These are phyloP conservation scores for Diplodia scrobiculata DNA, from an alignment of 2,329 filamentous ascomycete species.

Conservation along the genomic window DNA sequence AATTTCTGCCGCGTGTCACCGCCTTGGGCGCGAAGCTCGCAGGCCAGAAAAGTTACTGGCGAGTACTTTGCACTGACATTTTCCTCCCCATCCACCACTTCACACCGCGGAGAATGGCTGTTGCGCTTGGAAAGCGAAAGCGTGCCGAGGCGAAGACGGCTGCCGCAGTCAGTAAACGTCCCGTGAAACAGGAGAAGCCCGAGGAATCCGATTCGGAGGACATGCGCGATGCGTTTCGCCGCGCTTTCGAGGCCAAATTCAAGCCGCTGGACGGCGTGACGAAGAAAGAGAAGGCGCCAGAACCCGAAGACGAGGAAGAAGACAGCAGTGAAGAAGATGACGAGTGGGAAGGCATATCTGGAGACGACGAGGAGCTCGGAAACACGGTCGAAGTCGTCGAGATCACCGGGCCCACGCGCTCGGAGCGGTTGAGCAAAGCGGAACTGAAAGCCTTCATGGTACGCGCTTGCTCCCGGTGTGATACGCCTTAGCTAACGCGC, in stretches of 20 bases:
- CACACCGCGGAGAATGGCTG: conserved; percentile 40
- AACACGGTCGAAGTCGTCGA: conserved; percentile 51
- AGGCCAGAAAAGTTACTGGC: neutral
- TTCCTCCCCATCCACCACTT: neutral
- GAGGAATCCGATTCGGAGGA: conserved; percentile 50
- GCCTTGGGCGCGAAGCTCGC: neutral
- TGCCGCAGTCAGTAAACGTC: conserved; percentile 24
- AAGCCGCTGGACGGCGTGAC: conserved; percentile 62
- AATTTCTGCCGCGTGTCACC: conserved; percentile 13
- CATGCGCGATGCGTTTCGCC: conserved; percentile 74
- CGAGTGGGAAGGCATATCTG: conserved; percentile 66
- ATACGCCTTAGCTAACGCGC: conserved; percentile 21
- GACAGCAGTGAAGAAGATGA: conserved; percentile 38
- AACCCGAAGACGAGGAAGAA: conserved; percentile 37
- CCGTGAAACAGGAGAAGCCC: conserved; percentile 26
- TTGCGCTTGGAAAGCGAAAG: conserved; percentile 52
- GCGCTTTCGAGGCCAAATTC: conserved; percentile 87
- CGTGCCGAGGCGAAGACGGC: conserved; percentile 38
- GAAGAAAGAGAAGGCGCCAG: conserved; percentile 35
- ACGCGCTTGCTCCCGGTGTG: conserved; percentile 31
- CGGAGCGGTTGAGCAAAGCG: conserved; percentile 51
- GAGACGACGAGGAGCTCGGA: conserved; percentile 44
- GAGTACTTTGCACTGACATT: neutral
- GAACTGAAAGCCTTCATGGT: conserved; percentile 82
- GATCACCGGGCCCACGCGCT: conserved; percentile 41